These are phyloP conservation scores for Fagopyrum esculentum DNA, from an alignment of 148 eudicot species.

Conservation along the genomic window DNA sequence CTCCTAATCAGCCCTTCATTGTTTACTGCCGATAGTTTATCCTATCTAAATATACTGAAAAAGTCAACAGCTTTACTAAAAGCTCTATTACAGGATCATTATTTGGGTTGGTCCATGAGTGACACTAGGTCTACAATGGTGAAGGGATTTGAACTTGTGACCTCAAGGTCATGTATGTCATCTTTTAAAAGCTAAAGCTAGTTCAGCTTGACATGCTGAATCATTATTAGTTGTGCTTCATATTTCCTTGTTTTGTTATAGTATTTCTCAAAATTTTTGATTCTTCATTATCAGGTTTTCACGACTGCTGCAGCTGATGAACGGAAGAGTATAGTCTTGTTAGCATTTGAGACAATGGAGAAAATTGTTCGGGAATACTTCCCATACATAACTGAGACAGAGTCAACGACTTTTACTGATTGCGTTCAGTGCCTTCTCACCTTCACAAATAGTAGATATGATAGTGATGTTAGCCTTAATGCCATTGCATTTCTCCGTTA, in stretches of 20 bases:
- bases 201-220: too few relatives aligned
- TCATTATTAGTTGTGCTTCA: neutral
- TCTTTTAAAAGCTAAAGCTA: too few relatives aligned
- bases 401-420: slow-evolving; percentile 81
- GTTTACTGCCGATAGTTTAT: neutral
- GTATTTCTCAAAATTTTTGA: neutral
- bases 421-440: slow-evolving; percentile 93
- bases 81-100: neutral
- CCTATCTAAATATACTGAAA: neutral
- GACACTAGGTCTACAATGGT: too few relatives aligned
- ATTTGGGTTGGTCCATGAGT: neutral
- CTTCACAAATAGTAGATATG: slow-evolving; percentile 82
- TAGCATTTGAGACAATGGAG: slow-evolving; percentile 98
- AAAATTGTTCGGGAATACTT: slow-evolving; percentile 95
- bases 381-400: slow-evolving; percentile 92
- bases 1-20: neutral
- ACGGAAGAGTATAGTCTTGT: slow-evolving; percentile 80
- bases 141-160: too few relatives aligned
- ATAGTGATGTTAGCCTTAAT: slow-evolving; percentile 96
- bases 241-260: neutral
- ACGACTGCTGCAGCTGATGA: slow-evolving; percentile 98
- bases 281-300: slow-evolving; percentile 53
- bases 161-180: too few relatives aligned
- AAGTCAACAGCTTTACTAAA: neutral
- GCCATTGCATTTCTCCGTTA: slow-evolving; percentile 98